These are phyloP conservation scores for Triglochin maritima DNA, from an alignment of 106 monocot species.

Conservation along the genomic window DNA sequence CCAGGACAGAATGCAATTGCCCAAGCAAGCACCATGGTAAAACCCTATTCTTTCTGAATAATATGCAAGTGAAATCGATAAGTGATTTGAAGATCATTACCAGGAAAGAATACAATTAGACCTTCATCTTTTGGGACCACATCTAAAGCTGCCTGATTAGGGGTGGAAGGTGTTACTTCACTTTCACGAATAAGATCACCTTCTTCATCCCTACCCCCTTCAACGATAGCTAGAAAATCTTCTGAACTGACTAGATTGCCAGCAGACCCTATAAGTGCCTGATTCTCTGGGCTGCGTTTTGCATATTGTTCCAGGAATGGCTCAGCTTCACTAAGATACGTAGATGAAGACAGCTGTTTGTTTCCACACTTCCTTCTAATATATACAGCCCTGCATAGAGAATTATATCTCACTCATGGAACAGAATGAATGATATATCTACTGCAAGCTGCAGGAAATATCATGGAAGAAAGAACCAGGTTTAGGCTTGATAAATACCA, in stretches of 20 bases:
- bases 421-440: not conserved
- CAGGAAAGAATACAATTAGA: conserved; percentile 94
- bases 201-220: conserved; percentile 81
- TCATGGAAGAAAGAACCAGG: no score
- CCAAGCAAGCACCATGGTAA: no score
- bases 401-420: not conserved
- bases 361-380: conserved; percentile 79
- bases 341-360: conserved; percentile 65
- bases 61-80: no score
- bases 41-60: no score
- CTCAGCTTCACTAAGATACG: conserved; percentile 85
- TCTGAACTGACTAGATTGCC: conserved; percentile 76
- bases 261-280: conserved; percentile 72
- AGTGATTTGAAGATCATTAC: conserved; percentile 21
- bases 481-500: conserved; percentile 35
- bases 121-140: conserved; percentile 68
- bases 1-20: no score
- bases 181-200: conserved; percentile 68
- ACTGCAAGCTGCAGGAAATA: no score
- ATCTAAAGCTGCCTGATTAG: conserved; percentile 20
- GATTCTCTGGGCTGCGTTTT: conserved; percentile 61
- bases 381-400: conserved; percentile 66
- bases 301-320: conserved; percentile 97
- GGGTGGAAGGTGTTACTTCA: conserved; percentile 22
- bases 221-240: conserved; percentile 67